phyloP scores from a whole-genome alignment of 495 filamentous ascomycete species.

The Penicillium taxi region DNA sequence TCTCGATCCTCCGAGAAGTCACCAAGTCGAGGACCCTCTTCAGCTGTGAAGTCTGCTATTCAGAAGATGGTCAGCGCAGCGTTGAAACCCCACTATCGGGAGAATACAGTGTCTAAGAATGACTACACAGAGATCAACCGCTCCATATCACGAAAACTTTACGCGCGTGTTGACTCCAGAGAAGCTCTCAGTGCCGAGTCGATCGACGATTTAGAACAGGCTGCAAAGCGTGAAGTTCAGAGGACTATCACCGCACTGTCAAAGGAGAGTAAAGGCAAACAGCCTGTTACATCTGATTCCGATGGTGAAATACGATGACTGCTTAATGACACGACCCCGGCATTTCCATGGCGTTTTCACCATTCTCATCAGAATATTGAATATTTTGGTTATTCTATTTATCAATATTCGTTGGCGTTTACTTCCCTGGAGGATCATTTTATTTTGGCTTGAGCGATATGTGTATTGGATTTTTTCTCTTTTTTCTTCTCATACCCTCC shows the following conservation, averaged over 20 bases:
- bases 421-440: too few species aligned
- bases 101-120: conserved; percentile 61
- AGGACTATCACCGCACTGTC: conserved; percentile 45
- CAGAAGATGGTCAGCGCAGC: conserved; percentile 71
- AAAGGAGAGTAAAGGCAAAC: conserved; percentile 16
- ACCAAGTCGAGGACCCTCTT: conserved; percentile 49
- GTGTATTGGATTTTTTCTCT: too few species aligned
- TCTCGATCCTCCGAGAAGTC: conserved; percentile 47
- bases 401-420: too few species aligned
- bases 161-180: conserved; percentile 63
- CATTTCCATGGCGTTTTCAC: conserved; percentile 21
- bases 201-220: conserved; percentile 55
- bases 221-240: conserved; percentile 67
- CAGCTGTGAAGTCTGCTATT: conserved; percentile 66
- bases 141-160: conserved; percentile 73
- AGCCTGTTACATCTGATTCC: conserved; percentile 14
- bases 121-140: conserved; percentile 86
- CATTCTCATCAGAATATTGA: conserved; percentile 2
- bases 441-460: too few species aligned
- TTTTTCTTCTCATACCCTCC: too few species aligned
- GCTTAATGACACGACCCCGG: conserved; percentile 11
- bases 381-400: too few species aligned
- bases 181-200: conserved; percentile 49
- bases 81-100: conserved; percentile 66
- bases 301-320: conserved; percentile 21